These are phyloP conservation scores for Eutrema yunnanense DNA, from an alignment of 345 rosid genomes.

Conservation along the genomic window DNA sequence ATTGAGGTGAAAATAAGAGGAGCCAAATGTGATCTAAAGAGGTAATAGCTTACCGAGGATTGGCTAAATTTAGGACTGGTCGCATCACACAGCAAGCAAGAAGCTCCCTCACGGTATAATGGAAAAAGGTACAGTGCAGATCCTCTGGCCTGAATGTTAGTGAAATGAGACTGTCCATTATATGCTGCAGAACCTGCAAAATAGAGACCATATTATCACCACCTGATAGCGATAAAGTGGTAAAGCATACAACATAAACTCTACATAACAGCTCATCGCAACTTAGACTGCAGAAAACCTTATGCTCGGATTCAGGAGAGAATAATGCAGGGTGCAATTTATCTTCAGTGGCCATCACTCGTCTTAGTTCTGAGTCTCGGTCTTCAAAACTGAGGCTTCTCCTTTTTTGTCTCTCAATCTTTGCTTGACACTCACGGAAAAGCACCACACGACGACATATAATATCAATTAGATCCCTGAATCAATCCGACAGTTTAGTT, in stretches of 20 bases:
- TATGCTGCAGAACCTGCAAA: constrained; percentile 87
- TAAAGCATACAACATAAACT: not conserved
- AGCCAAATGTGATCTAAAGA: constrained; percentile 3
- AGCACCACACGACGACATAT: constrained; percentile 74
- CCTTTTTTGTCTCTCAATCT: constrained; percentile 51
- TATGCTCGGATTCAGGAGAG: constrained; percentile 90
- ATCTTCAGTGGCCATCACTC: constrained; percentile 60
- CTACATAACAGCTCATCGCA: not conserved
- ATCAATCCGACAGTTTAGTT: constrained; percentile 36
- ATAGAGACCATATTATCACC: constrained; percentile 4
- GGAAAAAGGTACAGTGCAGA: constrained; percentile 77
- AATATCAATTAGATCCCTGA: constrained; percentile 79
- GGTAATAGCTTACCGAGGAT: constrained; percentile 57
- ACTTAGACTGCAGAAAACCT: constrained; percentile 44
- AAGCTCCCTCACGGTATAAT: constrained; percentile 75
- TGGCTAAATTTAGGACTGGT: constrained; percentile 84
- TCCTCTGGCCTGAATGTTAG: constrained; percentile 83
- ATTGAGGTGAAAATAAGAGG: constrained; percentile 11
- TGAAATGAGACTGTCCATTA: constrained; percentile 77
- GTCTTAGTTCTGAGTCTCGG: constrained; percentile 60
- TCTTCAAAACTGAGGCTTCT: constrained; percentile 47
- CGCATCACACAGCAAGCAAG: constrained; percentile 94
- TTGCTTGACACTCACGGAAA: constrained; percentile 70
- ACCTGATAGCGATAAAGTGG: not conserved
- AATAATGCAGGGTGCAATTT: constrained; percentile 96